A percentile compares a stretch with the other conserved stretches of the same genome.
phyloP scores from a whole-genome alignment of 1,284 basidiomycete genomes.

The Sporisorium iseilematis-ciliati region DNA sequence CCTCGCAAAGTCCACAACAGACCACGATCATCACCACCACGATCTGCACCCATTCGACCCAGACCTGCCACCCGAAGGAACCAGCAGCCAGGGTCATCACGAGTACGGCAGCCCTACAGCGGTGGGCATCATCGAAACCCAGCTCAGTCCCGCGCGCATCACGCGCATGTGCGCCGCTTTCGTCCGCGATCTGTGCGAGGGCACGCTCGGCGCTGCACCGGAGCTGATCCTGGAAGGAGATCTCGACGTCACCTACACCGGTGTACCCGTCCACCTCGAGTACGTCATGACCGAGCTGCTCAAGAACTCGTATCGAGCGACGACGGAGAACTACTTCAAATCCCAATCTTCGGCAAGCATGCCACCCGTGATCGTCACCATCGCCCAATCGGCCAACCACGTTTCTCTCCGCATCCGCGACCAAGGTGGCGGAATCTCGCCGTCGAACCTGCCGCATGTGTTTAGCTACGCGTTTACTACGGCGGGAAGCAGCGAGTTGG shows the following conservation, averaged over 20 bases:
- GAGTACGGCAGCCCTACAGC: slow-evolving; percentile 54
- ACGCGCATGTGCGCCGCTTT: slow-evolving; percentile 74
- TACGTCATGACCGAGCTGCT: slow-evolving; percentile 77
- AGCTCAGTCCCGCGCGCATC: slow-evolving; percentile 68
- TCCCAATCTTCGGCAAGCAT: slow-evolving; percentile 21
- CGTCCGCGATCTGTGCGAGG: slow-evolving; percentile 84
- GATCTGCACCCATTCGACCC: slow-evolving; percentile 32
- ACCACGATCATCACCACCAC: slow-evolving; percentile 23
- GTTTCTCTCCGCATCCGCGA: slow-evolving; percentile 85
- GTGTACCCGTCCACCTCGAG: slow-evolving; percentile 88
- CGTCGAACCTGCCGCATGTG: slow-evolving; percentile 79
- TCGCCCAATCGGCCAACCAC: slow-evolving; percentile 75
- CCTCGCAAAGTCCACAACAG: slow-evolving; percentile 4
- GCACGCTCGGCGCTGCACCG: slow-evolving; percentile 83
- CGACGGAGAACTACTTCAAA: slow-evolving; percentile 68
- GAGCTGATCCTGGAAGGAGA: slow-evolving; percentile 54
- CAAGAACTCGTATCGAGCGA: slow-evolving; percentile 92
- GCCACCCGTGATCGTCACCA: slow-evolving; percentile 79
- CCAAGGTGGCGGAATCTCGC: slow-evolving; percentile 84
- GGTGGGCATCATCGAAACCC: slow-evolving; percentile 65
- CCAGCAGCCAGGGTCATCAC: slow-evolving; percentile 31
- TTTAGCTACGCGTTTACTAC: slow-evolving; percentile 93
- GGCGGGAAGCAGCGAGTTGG: slow-evolving; percentile 75
- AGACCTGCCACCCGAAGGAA: slow-evolving; percentile 35
- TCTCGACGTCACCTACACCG: slow-evolving; percentile 73